Evolutionary conservation across 108 stramenopile species (phyloP).

Genomic region (Phaeodactylum tricornutum): DNA sequence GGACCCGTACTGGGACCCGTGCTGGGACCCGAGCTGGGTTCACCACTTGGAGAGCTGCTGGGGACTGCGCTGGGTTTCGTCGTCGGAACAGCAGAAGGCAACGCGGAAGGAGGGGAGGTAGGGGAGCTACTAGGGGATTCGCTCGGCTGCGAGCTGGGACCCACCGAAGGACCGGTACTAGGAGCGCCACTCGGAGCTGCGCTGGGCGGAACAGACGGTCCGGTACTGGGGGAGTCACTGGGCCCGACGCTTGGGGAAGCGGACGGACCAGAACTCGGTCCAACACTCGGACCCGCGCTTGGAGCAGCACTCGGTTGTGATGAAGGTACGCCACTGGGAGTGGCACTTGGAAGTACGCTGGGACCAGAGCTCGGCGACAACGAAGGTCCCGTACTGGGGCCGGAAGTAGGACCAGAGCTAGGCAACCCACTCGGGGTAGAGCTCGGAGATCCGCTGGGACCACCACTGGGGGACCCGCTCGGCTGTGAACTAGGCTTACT

Average conservation of each 20-base stretch:
- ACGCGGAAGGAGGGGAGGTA: background rate
- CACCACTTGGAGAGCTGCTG: background rate
- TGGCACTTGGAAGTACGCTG: background rate
- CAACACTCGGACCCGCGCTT: slow-evolving; percentile 1
- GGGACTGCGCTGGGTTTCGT: background rate
- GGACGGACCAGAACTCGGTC: background rate
- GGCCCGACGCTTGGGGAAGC: background rate
- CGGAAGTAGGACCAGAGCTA: background rate
- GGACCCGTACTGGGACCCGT: background rate
- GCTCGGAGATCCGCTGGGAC: slow-evolving; percentile 2
- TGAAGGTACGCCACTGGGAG: background rate
- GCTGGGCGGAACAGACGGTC: background rate
- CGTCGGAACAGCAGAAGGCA: background rate
- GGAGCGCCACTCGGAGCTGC: background rate
- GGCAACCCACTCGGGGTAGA: background rate
- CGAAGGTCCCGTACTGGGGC: background rate
- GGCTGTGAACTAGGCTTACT: background rate
- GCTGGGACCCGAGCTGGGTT: slow-evolving; percentile 1
- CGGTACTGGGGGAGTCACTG: background rate
- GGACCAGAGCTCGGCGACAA: background rate
- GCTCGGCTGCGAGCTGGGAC: background rate
- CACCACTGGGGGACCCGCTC: background rate
- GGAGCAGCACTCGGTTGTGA: background rate
- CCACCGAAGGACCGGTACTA: background rate
- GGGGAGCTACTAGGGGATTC: background rate